Base-by-base conservation (phyloP, 495 filamentous ascomycete species). In the Penicillium argentinense region DNA sequence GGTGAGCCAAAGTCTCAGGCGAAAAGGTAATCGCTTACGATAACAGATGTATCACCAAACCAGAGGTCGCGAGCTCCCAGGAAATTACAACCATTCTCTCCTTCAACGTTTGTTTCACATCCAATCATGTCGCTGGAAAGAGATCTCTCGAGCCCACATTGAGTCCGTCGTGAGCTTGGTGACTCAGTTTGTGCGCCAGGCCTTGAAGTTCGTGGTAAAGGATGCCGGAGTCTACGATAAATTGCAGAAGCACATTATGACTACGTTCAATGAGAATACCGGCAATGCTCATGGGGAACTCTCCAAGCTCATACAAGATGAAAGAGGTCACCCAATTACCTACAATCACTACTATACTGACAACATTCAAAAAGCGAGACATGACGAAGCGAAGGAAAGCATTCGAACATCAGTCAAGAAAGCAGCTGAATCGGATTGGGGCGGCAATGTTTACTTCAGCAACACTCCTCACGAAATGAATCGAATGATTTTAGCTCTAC, bases 331-430 rank as follows among this genome's bases (percentile, higher is more conserved):
- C 30, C 71, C 70, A 0, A 68, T 75, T 21, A 78, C 72, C 1
- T 77, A 77, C 49, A 76, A 75, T 37, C 69, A 72, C 34, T 72
- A 73, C 24, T 78, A 72, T 39, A 73, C 62, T 0, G 61, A 73
- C 23, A 72, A 60, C 1, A 59, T 76, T 30, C 49, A 64, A n/a
- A 66, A 68, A n/a, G 54, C 54, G 1, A 53, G 66, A 6, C n/a
- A 53, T 9, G 56, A 64, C 9, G 25, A 25, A 1, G 24, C 26
- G 1, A 56, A 57, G 17, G 11, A 33, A 2, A n/a, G 26, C 6
- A 33, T 59, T 9, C 19, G 36, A 29, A 26, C 17, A 1, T 51
- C 41, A 4, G n/a, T 54, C 3, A 0, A 42, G 14, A 28, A 38
- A 18, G 42, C 39, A 4, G 43, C 18, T 6, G 4, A 38, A 16